These are phyloP conservation scores for Wallemia hederae DNA, from an alignment of 1,284 basidiomycete species.

Conservation along the genomic window DNA sequence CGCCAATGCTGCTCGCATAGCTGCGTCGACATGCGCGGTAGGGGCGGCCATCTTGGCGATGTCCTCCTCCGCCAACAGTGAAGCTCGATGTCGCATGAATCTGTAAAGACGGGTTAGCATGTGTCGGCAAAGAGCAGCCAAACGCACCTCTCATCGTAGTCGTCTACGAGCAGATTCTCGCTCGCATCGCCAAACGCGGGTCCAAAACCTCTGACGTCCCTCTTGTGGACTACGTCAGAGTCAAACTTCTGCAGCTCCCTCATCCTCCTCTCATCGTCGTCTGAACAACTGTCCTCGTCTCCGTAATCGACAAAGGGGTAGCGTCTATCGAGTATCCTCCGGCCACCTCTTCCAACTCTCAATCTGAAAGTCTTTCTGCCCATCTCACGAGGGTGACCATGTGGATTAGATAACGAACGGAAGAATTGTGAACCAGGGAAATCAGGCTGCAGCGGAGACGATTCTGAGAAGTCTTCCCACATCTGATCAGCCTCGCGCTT, in stretches of 20 bases:
- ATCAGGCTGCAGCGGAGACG: conserved; percentile 9
- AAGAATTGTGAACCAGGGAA: conserved; percentile 6
- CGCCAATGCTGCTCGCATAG: neutral
- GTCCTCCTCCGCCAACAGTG: neutral
- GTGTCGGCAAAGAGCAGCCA: conserved; percentile 1
- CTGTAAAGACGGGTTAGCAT: neutral
- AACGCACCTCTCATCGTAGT: conserved; percentile 30
- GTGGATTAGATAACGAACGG: conserved; percentile 13
- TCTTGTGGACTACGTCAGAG: conserved; percentile 17
- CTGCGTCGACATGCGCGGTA: neutral
- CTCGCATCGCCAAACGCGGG: conserved; percentile 23
- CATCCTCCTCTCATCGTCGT: conserved; percentile 17
- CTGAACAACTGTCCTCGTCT: conserved; percentile 8
- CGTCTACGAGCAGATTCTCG: conserved; percentile 35
- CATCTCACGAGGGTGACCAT: conserved; percentile 11
- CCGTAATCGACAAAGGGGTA: conserved; percentile 8
- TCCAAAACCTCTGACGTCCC: conserved; percentile 25
- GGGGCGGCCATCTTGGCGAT: neutral
- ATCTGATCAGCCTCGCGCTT: conserved; percentile 13
- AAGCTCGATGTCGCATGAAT: neutral
- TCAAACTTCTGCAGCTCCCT: conserved; percentile 41
- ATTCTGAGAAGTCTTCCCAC: conserved; percentile 12
- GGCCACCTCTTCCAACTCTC: conserved; percentile 50
- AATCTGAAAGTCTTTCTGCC: conserved; percentile 31
- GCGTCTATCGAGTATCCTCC: conserved; percentile 46